Conservation (phyloP, 2,329 filamentous ascomycete genomes). For the Alternaria ethzedia region DNA sequence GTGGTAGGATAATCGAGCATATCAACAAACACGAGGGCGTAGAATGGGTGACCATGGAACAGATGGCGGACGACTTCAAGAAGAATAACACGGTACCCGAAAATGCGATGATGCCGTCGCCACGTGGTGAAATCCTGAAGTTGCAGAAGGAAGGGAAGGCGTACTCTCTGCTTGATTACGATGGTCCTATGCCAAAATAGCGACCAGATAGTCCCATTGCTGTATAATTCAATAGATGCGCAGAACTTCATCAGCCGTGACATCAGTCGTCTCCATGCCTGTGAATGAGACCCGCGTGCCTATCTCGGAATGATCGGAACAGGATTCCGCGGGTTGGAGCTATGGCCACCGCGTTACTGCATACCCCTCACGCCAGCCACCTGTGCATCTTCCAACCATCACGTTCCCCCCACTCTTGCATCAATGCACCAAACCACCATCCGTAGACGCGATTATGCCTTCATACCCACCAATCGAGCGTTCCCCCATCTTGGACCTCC, state of each 20-base stretch:
- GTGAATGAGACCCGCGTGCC: neutral
- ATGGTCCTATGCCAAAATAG: constrained; percentile 20
- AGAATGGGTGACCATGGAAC: constrained; percentile 72
- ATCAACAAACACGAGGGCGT: constrained; percentile 70
- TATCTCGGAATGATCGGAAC: constrained; percentile 4
- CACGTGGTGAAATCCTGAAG: constrained; percentile 60
- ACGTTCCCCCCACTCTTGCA: constrained; percentile 33
- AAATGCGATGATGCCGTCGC: constrained; percentile 67
- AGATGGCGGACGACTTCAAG: constrained; percentile 78
- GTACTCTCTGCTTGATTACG: constrained; percentile 31
- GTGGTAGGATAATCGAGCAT: constrained; percentile 66
- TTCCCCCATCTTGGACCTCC: constrained; percentile 10
- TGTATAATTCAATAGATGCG: neutral
- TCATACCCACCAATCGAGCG: constrained; percentile 12
- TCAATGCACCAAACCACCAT: constrained; percentile 1
- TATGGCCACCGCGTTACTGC: constrained; percentile 4
- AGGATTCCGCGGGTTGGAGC: constrained; percentile 7
- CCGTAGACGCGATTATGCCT: constrained; percentile 6
- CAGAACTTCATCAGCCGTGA: neutral
- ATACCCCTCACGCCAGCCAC: constrained; percentile 14
- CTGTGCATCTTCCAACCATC: neutral
- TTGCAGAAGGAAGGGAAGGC: constrained; percentile 45
- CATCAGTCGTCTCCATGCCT: neutral
- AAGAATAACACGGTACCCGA: constrained; percentile 63
- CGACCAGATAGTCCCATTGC: neutral